phyloP scores from a whole-genome alignment of 805 yeast species.

The Alloascoidea africana region DNA sequence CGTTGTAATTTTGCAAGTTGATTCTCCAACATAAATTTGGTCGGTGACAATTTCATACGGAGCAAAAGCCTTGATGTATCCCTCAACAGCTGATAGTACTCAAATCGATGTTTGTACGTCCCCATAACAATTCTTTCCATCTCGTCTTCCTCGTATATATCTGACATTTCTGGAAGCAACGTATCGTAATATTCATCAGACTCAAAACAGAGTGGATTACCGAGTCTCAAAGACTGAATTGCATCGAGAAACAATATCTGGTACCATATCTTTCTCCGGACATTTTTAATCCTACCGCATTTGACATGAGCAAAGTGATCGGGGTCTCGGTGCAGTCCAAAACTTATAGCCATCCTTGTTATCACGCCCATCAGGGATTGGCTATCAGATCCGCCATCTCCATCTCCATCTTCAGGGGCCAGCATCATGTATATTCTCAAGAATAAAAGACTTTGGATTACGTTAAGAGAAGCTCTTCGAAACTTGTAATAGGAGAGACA shows the following conservation, averaged over 20 bases:
- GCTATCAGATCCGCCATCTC: neutral
- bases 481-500: neutral
- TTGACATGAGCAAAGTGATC: constrained; percentile 2
- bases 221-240: neutral
- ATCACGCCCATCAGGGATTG: neutral
- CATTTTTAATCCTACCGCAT: neutral
- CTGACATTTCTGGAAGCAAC: neutral
- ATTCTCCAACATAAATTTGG: neutral
- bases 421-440: neutral
- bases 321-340: constrained; percentile 2
- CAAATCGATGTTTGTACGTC: neutral
- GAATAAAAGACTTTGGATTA: constrained; percentile 1
- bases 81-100: neutral
- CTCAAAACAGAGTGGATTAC: constrained; percentile 1
- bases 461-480: neutral
- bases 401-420: constrained; percentile 3
- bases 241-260: neutral
- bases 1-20: neutral
- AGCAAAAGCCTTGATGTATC: neutral
- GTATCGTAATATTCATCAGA: neutral
- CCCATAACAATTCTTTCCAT: neutral
- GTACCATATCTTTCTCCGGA: constrained; percentile 2
- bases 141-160: neutral
- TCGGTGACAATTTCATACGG: neutral
- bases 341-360: neutral